Base-by-base conservation (phyloP, 345 rosid genomes). In the Linum tenue region DNA sequence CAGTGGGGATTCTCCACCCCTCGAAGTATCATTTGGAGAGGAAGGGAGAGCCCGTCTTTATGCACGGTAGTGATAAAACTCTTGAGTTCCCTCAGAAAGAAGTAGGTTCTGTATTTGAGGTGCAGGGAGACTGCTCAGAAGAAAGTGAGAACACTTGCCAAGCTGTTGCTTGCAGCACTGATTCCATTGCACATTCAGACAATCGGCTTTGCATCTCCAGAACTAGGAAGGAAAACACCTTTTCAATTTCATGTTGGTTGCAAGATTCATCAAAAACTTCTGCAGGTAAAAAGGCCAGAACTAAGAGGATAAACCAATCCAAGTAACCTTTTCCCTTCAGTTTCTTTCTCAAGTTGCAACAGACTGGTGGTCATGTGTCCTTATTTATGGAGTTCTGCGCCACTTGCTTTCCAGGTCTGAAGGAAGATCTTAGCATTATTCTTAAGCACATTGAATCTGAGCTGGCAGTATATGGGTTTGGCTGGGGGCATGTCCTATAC, bases 1-100 rank as follows among this genome's bases (percentile, higher is more conserved):
- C 97, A 67, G 96, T 88, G 53, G 99, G 95, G 64, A 81, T 89
- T 77, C 79, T 95, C 69, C 97, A 95, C 73, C 97, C 96, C 16
- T 64, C 78, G 65, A 77, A 64, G 38, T 89, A 83, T 78, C 95
- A 88, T 75, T 77, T 91, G 76, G 96, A 91, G 73, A 79, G 72
- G 37, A 91, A 95, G 73, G 76, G 41, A 56, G 71, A 68, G 22
- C 48, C 76, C 38, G 66, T n/a, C 41, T 67, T 76, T 56, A 40
- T 65, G 60, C 62, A 64, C 48, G 69, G 5, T 59, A 41, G 56
- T 62, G 66, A 60, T 48, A 71, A 64, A 70, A 37, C 56, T 40
- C 56, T 60, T 44, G 57, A 70, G 70, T 59, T 70, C 5, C 50
- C n/a, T 64, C 56, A 3, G 53, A 70, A 79, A 80, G 82, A 80